These are phyloP conservation scores for Alternaria dauci DNA, from an alignment of 2,329 filamentous ascomycete species.

Conservation along the genomic window DNA sequence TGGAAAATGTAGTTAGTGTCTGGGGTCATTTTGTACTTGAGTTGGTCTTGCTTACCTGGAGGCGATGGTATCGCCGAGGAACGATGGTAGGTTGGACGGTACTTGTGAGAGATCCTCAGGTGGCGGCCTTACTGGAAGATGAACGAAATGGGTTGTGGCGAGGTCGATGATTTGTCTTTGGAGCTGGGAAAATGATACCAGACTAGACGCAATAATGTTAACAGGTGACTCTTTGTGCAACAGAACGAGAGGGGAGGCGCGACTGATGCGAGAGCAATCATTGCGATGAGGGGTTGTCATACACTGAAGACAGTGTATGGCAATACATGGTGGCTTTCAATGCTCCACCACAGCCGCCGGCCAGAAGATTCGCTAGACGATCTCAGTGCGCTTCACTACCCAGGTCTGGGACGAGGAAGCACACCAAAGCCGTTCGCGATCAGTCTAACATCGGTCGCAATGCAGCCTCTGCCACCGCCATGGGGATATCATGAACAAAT, in stretches of 20 bases:
- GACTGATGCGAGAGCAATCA: constrained; percentile 1
- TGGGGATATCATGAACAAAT: constrained; percentile 21
- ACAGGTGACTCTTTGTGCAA: constrained; percentile 1
- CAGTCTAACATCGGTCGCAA: constrained; percentile 3
- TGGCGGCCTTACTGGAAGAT: constrained; percentile 61
- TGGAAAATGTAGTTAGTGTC: constrained; percentile 7
- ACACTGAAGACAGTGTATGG: constrained; percentile 19
- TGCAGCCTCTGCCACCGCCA: constrained; percentile 5
- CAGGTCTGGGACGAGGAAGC: constrained; percentile 14
- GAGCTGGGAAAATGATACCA: constrained; percentile 62
- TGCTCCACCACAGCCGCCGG: constrained; percentile 5
- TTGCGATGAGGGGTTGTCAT: constrained; percentile 15
- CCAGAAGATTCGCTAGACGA: constrained; percentile 22
- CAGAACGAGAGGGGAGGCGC: background rate
- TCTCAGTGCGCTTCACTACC: constrained; percentile 19
- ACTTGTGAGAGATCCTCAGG: constrained; percentile 61
- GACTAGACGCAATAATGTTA: constrained; percentile 44
- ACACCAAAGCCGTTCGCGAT: constrained; percentile 4
- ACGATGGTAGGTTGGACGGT: constrained; percentile 62
- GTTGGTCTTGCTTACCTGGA: constrained; percentile 48
- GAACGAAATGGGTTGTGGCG: constrained; percentile 61
- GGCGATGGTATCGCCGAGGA: constrained; percentile 62
- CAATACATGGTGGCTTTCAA: constrained; percentile 20
- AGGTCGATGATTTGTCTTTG: constrained; percentile 61
- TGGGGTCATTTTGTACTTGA: background rate